Conservation (phyloP, 2,329 filamentous ascomycete species). For the Neonectria neomacrospora region DNA sequence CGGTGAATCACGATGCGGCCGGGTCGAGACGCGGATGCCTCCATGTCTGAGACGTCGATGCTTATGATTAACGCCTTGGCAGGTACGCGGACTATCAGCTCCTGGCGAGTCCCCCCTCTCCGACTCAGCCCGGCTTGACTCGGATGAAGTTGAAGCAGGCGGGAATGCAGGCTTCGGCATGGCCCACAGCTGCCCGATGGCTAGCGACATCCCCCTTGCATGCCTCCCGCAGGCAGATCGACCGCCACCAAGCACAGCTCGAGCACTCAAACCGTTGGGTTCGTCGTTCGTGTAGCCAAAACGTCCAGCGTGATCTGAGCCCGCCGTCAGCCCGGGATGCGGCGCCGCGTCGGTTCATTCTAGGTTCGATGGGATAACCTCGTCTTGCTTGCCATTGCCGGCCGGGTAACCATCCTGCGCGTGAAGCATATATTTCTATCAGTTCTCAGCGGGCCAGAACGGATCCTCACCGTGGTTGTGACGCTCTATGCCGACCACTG, state of each 20-base stretch:
- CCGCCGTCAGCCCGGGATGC: constrained; percentile 16
- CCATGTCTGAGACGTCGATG: not conserved
- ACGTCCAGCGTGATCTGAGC: constrained; percentile 18
- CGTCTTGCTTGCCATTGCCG: constrained; percentile 15
- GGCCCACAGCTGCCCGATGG: constrained; percentile 6
- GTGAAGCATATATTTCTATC: not conserved
- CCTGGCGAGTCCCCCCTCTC: not conserved
- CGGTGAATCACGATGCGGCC: constrained; percentile 8
- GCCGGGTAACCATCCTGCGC: not conserved
- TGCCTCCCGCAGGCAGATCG: constrained; percentile 18
- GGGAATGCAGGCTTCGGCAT: constrained; percentile 7
- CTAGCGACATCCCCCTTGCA: constrained; percentile 18
- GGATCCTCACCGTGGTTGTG: constrained; percentile 17
- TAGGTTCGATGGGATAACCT: constrained; percentile 6
- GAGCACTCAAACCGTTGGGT: not conserved
- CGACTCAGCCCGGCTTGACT: not conserved
- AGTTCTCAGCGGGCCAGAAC: constrained; percentile 5
- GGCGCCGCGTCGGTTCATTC: constrained; percentile 17
- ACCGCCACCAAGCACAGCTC: constrained; percentile 10
- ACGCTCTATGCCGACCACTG: constrained; percentile 31
- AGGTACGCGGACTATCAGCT: not conserved
- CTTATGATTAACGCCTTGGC: constrained; percentile 10
- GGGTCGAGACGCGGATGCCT: not conserved
- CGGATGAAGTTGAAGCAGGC: not conserved
- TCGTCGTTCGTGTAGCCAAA: constrained; percentile 19